Base-by-base conservation (phyloP, 179 eudicot species). In the Spergularia azorica region DNA sequence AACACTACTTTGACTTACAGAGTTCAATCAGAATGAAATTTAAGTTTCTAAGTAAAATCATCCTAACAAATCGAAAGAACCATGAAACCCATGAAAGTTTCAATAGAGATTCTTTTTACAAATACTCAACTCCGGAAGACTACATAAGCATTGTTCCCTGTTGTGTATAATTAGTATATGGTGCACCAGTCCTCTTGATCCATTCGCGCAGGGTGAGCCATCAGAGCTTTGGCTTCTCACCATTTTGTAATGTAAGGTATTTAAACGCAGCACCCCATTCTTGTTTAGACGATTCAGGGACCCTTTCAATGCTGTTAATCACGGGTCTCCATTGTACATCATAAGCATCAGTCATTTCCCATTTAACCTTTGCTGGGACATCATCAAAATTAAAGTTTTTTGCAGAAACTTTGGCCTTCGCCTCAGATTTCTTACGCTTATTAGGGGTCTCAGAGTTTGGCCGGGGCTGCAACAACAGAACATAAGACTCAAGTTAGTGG, bases 241-340 rank as follows among this genome's bases (percentile, higher is more conserved):
- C 63, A 41, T 81, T 79, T 43, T 78, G 86, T 71, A 83, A 58
- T 6, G 88, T 50, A 60, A 83, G 86, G 76, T 83, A 81, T 51
- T 81, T 76, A 63, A 81, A 85, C 2, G 92, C 87, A 3, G 87
- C 86, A 63, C 48, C 67, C 90, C 93, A 89, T 54, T 89, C 88
- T 74, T 79, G 82, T 82, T 80, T 84, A 13, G 85, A 55, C 3
- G 86, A 75, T 73, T 89, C 85, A 2, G 90, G 76, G 18, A 89
- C 86, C 80, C 82, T 70, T 15, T 83, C 81, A 63, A 62, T 82
- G 12, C 82, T 77, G 18, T 78, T 81, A 16, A 83, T 57, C 59
- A 78, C 72, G 4, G 93, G 89, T 55, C 79, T 82, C 89, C 89
- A 89, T 3, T 72, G 26, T 51, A 75, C 86, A 50, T 74, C 84